Percentiles rank a stretch among this genome's conserved stretches.
These are phyloP conservation scores for Rhizophagus clarus DNA, from an alignment of 192 early-diverging fungal species.

Conservation along the genomic window DNA sequence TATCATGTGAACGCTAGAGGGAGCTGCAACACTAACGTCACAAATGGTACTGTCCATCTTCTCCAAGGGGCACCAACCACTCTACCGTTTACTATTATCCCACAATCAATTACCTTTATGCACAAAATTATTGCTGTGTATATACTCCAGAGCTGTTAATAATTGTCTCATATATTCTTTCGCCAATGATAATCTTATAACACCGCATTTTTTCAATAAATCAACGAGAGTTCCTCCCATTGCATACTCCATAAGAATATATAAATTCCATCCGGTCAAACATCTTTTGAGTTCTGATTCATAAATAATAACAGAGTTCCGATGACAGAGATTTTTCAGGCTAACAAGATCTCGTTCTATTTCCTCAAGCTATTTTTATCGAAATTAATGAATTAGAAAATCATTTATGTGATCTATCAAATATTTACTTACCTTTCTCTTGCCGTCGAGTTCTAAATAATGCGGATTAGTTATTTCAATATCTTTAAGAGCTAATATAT, in stretches of 20 bases:
- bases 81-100: too few relatives aligned
- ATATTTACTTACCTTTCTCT: constrained; percentile 40
- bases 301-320: constrained; percentile 59
- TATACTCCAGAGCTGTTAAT: constrained; percentile 58
- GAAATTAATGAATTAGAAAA: not conserved
- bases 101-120: constrained; percentile 49
- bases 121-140: constrained; percentile 68
- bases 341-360: constrained; percentile 61
- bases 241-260: constrained; percentile 57
- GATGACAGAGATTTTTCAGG: constrained; percentile 59
- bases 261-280: constrained; percentile 42
- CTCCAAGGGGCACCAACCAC: too few relatives aligned
- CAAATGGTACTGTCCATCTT: too few relatives aligned
- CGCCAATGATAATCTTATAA: constrained; percentile 54
- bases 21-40: too few relatives aligned
- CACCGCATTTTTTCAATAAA: constrained; percentile 65
- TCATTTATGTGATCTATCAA: too few relatives aligned
- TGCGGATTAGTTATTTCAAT: constrained; percentile 47
- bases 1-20: too few relatives aligned
- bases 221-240: constrained; percentile 59
- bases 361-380: constrained; percentile 46
- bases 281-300: constrained; percentile 55
- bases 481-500: constrained; percentile 42
- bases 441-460: constrained; percentile 55
- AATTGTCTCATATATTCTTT: constrained; percentile 70